phyloP scores from a whole-genome alignment of 2,329 filamentous ascomycete genomes.

The Aspergillus ruber region DNA sequence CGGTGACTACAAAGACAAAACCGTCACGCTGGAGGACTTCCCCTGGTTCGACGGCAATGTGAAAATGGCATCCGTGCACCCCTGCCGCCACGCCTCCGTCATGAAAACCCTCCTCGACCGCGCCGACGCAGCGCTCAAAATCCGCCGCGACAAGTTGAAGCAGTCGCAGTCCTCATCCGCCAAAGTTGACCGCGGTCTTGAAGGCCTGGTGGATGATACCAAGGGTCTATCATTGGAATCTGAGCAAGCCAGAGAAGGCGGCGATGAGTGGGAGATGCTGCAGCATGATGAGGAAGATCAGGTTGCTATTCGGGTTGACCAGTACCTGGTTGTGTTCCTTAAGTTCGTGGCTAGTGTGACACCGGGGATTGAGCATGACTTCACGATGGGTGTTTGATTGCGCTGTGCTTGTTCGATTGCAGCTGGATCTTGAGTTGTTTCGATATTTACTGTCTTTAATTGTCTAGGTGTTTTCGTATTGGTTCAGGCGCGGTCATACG shows the following conservation, averaged over 20 bases:
- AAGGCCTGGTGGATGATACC: slow-evolving; percentile 79
- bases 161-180: slow-evolving; percentile 33
- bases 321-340: slow-evolving; percentile 47
- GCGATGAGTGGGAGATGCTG: slow-evolving; percentile 60
- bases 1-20: slow-evolving; percentile 97
- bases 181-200: slow-evolving; percentile 59
- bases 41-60: slow-evolving; percentile 85
- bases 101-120: slow-evolving; percentile 98
- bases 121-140: slow-evolving; percentile 85
- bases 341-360: slow-evolving; percentile 83
- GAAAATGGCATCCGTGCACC: slow-evolving; percentile 95
- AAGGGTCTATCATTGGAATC: slow-evolving; percentile 55
- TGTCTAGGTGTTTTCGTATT: not conserved
- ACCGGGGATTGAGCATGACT: slow-evolving; percentile 94
- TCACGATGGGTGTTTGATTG: slow-evolving; percentile 81
- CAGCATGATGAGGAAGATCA: slow-evolving; percentile 46
- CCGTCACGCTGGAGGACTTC: slow-evolving; percentile 95
- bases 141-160: slow-evolving; percentile 75
- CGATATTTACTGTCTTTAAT: not conserved
- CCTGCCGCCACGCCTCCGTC: slow-evolving; percentile 92
- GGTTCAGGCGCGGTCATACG: not conserved
- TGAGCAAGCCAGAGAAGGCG: slow-evolving; percentile 32
- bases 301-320: slow-evolving; percentile 45
- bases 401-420: not conserved
- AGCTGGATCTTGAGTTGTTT: not conserved